Evolutionary conservation across 108 stramenopile species (phyloP).

Genomic region (Epithemia pelagica): DNA sequence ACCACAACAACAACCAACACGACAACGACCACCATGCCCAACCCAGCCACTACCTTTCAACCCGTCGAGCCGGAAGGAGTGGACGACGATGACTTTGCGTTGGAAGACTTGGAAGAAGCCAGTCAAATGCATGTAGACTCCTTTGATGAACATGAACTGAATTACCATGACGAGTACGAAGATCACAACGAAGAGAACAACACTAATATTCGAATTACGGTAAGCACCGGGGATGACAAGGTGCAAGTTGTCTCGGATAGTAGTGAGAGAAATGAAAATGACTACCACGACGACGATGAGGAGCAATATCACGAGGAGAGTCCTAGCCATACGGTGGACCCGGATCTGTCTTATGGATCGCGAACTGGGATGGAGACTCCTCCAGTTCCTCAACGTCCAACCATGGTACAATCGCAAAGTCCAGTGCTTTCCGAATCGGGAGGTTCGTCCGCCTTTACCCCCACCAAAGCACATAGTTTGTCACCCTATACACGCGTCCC

Average conservation of each 20-base stretch:
- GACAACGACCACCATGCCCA: neutral
- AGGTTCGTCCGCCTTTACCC: neutral
- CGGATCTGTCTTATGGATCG: neutral
- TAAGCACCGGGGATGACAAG: neutral
- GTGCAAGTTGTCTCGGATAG: neutral
- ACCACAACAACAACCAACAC: no score
- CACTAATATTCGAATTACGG: neutral
- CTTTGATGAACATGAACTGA: neutral
- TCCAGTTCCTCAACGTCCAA: neutral
- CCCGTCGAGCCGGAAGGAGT: neutral
- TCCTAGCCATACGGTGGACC: neutral
- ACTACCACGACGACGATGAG: neutral
- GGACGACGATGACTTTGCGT: neutral
- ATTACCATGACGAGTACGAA: neutral
- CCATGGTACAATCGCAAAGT: neutral
- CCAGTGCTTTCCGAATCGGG: neutral
- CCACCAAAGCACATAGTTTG: neutral
- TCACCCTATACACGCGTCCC: neutral
- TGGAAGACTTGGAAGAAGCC: slow-evolving; percentile 1
- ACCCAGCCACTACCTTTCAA: neutral
- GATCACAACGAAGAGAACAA: neutral
- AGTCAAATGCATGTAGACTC: neutral
- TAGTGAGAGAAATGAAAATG: neutral
- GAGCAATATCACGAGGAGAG: neutral
- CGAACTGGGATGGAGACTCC: neutral